Conservation (phyloP, 108 stramenopile genomes). For the Nitzschia inconspicua region DNA sequence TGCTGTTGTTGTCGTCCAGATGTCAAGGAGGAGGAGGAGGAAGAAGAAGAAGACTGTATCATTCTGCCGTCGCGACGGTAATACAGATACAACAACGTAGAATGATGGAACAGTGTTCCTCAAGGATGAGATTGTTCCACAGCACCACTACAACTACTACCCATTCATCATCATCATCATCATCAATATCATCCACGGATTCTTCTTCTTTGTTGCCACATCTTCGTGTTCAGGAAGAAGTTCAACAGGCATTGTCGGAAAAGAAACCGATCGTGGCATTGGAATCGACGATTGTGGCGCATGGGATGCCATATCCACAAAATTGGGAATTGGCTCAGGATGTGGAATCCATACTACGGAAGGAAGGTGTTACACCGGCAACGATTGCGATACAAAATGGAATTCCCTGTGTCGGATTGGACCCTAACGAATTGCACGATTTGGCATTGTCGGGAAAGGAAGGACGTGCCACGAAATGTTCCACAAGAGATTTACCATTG, state of each 20-base stretch:
- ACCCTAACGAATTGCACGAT: conserved; percentile 74
- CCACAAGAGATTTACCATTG: conserved; percentile 86
- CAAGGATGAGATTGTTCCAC: no score
- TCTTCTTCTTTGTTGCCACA: no score
- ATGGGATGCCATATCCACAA: conserved; percentile 98
- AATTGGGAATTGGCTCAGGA: conserved; percentile 85
- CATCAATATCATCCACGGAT: no score
- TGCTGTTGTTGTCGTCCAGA: no score
- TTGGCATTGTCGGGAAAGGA: conserved; percentile 74
- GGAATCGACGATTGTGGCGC: conserved; percentile 97
- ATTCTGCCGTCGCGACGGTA: no score
- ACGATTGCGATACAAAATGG: conserved; percentile 91
- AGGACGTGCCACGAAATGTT: conserved; percentile 78
- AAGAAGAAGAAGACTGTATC: no score
- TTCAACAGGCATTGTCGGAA: conserved; percentile 34
- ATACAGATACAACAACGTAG: no score
- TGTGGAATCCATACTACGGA: conserved; percentile 54
- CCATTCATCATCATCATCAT: no score
- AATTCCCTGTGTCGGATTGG: conserved; percentile 74
- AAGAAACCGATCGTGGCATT: conserved; percentile 79
- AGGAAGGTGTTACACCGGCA: conserved; percentile 85
- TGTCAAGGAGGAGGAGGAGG: no score
- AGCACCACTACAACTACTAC: no score
- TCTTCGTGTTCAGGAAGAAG: conserved; percentile 23
- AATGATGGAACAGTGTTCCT: no score